These are phyloP conservation scores for Phylloporus sp. DNA, from an alignment of 768 basidiomycete species.

Conservation along the genomic window DNA sequence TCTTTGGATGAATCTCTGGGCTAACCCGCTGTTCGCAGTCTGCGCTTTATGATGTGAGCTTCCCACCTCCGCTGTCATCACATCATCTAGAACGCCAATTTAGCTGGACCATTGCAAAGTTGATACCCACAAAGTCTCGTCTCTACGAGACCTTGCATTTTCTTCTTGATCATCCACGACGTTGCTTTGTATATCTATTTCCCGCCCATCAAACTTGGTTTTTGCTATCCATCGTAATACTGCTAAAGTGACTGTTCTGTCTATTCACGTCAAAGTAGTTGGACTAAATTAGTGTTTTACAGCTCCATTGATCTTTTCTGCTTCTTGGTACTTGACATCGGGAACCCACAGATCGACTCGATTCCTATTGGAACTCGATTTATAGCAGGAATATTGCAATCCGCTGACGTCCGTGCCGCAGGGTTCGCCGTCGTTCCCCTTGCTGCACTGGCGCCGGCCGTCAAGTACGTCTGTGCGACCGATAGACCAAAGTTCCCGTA, in stretches of 20 bases:
- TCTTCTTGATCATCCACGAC: slow-evolving; percentile 89
- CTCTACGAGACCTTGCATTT: slow-evolving; percentile 80
- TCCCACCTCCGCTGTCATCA: neutral
- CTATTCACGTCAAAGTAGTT: neutral
- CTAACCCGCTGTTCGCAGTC: slow-evolving; percentile 34
- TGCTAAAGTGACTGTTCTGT: slow-evolving; percentile 50
- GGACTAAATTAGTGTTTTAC: neutral
- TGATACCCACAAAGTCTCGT: slow-evolving; percentile 54
- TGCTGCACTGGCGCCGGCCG: slow-evolving; percentile 75
- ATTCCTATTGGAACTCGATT: slow-evolving; percentile 72
- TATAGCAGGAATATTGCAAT: slow-evolving; percentile 73
- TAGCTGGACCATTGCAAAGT: slow-evolving; percentile 72
- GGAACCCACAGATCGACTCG: slow-evolving; percentile 58
- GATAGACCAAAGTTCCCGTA: neutral
- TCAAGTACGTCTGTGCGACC: slow-evolving; percentile 54
- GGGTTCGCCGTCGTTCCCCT: slow-evolving; percentile 80
- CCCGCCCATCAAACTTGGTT: slow-evolving; percentile 95
- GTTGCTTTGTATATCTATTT: slow-evolving; percentile 88
- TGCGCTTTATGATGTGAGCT: slow-evolving; percentile 79
- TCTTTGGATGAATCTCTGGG: neutral
- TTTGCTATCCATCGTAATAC: slow-evolving; percentile 60
- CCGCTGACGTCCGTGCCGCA: slow-evolving; percentile 75
- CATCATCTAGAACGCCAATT: slow-evolving; percentile 2
- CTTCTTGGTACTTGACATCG: slow-evolving; percentile 86
- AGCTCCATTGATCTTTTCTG: slow-evolving; percentile 84